Base-by-base conservation (phyloP, 1,139 yeast genomes). In the Saccharomyces hybrid region DNA sequence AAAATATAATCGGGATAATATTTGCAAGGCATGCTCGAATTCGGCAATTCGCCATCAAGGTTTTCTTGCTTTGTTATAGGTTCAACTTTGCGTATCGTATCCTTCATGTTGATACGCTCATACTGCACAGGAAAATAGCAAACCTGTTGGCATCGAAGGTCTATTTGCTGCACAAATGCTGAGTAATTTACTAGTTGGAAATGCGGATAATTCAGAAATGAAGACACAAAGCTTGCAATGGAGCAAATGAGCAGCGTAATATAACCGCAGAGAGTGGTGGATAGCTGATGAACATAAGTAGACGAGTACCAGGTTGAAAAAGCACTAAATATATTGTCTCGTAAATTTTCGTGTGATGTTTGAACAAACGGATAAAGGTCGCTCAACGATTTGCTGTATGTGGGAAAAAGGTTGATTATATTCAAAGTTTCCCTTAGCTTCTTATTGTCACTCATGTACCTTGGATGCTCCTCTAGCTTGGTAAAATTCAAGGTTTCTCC, bases 41-140 rank as follows among this genome's bases (percentile, higher is more conserved):
- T 12, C 19, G 12, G 19, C 7, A 11, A 51, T 29, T 51, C 31
- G 7, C 38, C 19, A 16, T 19, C 19, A 19, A 12, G 6, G 14
- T 38, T 38, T 8, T 38, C 44, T 38, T 38, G 24, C 12, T 38
- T 19, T 19, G 19, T 11, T n/a, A 16, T 38, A 38, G 24, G 12
- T 9, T 24, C 44, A 38, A 16, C 44, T 19, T 38, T 38, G 12
- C 19, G 44, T 38, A 38, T 16, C 12, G 21, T 38, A 8, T 38
- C 44, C 24, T 38, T 38, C 24, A 19, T 38, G 19, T 38, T 38
- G 28, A 84, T 76, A 48, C 84, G 80, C 54, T 84, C 67, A 63
- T 88, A 89, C 65, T 91, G 98, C 1, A 82, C 76, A 0, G 98
- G 98, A 65, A 91, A 82, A 63, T 82, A 85, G 60, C 88, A 81